phyloP scores from a whole-genome alignment of 2,329 filamentous ascomycete genomes.

The Cladosporium sp. region DNA sequence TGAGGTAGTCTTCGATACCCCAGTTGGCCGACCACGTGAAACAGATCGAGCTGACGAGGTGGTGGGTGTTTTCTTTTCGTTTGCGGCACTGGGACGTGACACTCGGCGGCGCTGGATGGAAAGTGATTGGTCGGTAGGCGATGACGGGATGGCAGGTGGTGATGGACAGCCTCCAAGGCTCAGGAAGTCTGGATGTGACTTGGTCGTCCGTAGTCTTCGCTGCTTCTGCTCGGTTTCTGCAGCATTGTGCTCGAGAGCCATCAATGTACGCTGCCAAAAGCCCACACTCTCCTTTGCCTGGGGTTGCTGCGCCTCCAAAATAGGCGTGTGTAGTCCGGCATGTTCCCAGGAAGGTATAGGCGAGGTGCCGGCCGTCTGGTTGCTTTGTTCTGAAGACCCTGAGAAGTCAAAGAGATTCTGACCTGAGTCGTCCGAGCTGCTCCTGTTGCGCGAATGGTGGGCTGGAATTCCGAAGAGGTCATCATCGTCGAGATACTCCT shows the following conservation, averaged over 20 bases:
- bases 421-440: constrained; percentile 47
- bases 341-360: constrained; percentile 46
- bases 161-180: constrained; percentile 33
- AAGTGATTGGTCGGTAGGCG: constrained; percentile 28
- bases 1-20: constrained; percentile 27
- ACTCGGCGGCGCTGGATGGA: constrained; percentile 24
- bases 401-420: constrained; percentile 47
- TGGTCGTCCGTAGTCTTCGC: constrained; percentile 27
- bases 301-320: constrained; percentile 27
- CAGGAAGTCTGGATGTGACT: constrained; percentile 33
- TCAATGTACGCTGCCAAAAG: constrained; percentile 53
- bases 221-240: constrained; percentile 41
- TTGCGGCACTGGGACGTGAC: constrained; percentile 24
- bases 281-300: constrained; percentile 42
- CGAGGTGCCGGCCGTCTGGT: constrained; percentile 40
- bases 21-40: constrained; percentile 29
- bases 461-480: constrained; percentile 49
- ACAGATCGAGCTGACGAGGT: constrained; percentile 27
- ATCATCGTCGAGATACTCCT: constrained; percentile 56
- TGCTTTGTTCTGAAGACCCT: constrained; percentile 49
- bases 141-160: constrained; percentile 28
- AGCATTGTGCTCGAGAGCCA: constrained; percentile 49
- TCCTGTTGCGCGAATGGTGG: constrained; percentile 42
- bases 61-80: constrained; percentile 24
- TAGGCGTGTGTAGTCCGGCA: constrained; percentile 7